Conservation (phyloP, 2,329 filamentous ascomycete species). For the Cryphonectria japonica region DNA sequence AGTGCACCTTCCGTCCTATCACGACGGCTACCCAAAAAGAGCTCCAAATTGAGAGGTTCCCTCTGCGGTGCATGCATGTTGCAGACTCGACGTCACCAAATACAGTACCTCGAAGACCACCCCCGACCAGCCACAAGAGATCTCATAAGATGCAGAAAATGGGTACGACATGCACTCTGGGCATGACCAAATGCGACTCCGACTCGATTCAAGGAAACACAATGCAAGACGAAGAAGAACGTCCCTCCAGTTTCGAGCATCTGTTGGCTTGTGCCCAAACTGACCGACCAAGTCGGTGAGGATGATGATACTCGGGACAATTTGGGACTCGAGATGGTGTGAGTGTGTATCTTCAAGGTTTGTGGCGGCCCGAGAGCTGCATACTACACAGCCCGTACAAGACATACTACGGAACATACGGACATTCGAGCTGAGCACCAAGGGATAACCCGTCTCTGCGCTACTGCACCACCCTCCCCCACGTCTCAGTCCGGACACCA, state of each 20-base stretch:
- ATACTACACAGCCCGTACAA: constrained; percentile 1
- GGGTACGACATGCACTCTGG: no score
- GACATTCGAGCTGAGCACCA: not conserved
- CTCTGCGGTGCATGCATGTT: not conserved
- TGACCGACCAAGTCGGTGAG: not conserved
- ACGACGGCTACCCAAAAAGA: no score
- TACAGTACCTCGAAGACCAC: not conserved
- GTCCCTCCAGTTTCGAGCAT: no score
- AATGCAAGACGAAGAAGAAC: no score
- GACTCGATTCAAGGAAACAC: no score
- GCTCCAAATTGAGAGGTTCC: no score
- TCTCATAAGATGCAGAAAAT: not conserved
- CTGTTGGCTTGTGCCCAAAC: no score
- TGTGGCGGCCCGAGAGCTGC: constrained; percentile 27
- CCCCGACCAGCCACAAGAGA: not conserved
- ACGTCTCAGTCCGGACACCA: not conserved
- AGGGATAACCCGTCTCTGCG: not conserved
- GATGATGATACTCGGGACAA: not conserved
- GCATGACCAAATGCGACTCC: no score
- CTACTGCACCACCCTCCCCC: not conserved
- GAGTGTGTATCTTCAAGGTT: not conserved
- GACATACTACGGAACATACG: not conserved
- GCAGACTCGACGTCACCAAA: no score
- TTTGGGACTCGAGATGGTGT: not conserved
- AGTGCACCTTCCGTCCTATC: not conserved